Conservation (phyloP, 495 filamentous ascomycete species). For the Aspergillus homomorphus region DNA sequence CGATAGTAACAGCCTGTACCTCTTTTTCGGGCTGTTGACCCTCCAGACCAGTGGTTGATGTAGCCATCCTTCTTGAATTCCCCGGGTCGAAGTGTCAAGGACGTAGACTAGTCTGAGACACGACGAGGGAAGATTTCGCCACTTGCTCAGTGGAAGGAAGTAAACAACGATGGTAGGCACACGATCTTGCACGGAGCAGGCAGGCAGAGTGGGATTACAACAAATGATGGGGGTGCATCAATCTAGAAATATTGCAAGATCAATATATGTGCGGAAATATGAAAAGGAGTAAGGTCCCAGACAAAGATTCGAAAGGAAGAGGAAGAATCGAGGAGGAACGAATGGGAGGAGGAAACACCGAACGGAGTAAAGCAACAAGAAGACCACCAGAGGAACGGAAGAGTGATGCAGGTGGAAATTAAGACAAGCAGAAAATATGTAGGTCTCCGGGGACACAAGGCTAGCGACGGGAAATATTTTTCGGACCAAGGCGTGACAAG, state of each 20-base stretch:
- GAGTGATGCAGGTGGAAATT: slow-evolving; percentile 5
- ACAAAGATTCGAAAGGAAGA: not conserved
- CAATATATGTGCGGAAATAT: not conserved
- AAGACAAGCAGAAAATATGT: slow-evolving; percentile 4
- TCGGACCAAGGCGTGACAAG: slow-evolving; percentile 1
- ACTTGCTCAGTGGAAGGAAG: not conserved
- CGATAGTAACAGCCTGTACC: slow-evolving; percentile 16
- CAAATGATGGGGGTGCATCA: not conserved
- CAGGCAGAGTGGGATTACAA: not conserved
- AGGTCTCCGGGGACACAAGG: slow-evolving; percentile 1
- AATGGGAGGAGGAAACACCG: not conserved
- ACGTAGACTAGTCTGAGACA: not conserved
- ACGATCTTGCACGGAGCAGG: not conserved
- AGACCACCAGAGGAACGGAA: not conserved
- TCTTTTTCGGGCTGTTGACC: slow-evolving; percentile 19
- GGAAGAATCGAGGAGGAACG: not conserved
- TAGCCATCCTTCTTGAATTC: slow-evolving; percentile 9
- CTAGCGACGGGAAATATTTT: not conserved
- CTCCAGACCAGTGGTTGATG: slow-evolving; percentile 7
- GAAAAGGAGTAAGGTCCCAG: not conserved
- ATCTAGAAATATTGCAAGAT: not conserved
- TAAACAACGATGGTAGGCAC: slow-evolving; percentile 3
- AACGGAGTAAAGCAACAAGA: not conserved
- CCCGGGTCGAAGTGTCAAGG: not conserved
- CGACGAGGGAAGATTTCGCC: not conserved